Conservation (phyloP, 1,139 yeast species). For the Saccharomyces hybrid region DNA sequence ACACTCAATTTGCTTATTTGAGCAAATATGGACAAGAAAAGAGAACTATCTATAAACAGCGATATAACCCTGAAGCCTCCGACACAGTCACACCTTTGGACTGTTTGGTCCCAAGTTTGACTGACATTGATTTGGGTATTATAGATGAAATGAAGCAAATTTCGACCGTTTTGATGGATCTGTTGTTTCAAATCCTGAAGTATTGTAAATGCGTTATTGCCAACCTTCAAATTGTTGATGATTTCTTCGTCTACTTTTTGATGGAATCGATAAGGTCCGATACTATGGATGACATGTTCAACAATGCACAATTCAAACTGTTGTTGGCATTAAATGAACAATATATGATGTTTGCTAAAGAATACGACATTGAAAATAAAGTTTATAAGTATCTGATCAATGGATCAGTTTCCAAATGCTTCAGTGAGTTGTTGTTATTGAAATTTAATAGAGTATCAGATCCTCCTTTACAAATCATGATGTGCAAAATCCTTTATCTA, state of each 20-base stretch:
- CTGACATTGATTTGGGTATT: constrained; percentile 28
- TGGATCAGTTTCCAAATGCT: constrained; percentile 36
- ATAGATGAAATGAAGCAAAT: constrained; percentile 31
- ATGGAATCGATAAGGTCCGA: constrained; percentile 36
- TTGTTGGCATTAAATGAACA: constrained; percentile 75
- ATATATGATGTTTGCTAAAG: constrained; percentile 56
- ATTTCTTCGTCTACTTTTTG: constrained; percentile 42
- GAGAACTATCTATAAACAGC: constrained; percentile 8
- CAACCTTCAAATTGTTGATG: constrained; percentile 43
- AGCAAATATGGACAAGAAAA: constrained; percentile 25
- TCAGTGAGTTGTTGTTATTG: constrained; percentile 48
- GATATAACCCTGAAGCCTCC: background rate
- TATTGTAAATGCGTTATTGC: constrained; percentile 38
- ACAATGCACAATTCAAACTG: constrained; percentile 66
- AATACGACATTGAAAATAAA: constrained; percentile 35
- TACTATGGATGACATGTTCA: constrained; percentile 55
- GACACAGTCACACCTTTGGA: background rate
- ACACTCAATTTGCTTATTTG: constrained; percentile 32
- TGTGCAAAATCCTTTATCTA: constrained; percentile 67
- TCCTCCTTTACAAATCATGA: constrained; percentile 63
- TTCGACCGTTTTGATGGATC: constrained; percentile 42
- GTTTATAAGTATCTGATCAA: constrained; percentile 42
- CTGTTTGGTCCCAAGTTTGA: constrained; percentile 4
- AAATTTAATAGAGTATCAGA: constrained; percentile 71
- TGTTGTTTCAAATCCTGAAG: constrained; percentile 47